Evolutionary conservation across 164 flowering plant species (phyloP).

Genomic region (Nymphaea colorata): DNA sequence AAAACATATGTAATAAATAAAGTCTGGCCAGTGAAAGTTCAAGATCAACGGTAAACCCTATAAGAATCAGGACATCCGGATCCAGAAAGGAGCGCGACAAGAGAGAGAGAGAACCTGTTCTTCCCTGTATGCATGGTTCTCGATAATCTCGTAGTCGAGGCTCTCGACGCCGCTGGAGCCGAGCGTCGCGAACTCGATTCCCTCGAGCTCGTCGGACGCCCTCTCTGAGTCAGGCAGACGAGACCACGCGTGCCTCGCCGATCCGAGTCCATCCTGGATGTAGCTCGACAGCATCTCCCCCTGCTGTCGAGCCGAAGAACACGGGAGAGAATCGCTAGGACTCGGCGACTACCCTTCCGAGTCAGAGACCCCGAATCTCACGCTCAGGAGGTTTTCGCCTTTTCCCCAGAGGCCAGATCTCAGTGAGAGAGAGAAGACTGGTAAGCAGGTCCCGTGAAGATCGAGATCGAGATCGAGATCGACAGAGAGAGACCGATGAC

Average conservation of each 20-base stretch:
- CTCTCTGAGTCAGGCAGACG: slow-evolving; percentile 64
- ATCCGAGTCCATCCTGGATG: slow-evolving; percentile 66
- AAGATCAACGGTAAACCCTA: background rate
- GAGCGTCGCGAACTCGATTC: slow-evolving; percentile 17
- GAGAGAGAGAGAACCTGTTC: slow-evolving; percentile 50
- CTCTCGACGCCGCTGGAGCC: slow-evolving; percentile 44
- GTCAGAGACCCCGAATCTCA: too few relatives aligned
- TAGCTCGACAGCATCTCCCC: slow-evolving; percentile 45
- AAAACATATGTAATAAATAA: background rate
- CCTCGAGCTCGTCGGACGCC: slow-evolving; percentile 25
- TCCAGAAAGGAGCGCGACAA: background rate
- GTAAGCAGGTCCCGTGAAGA: too few relatives aligned
- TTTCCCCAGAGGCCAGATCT: too few relatives aligned
- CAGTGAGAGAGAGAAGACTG: too few relatives aligned
- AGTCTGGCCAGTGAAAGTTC: background rate
- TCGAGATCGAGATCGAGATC: too few relatives aligned
- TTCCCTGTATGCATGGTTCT: slow-evolving; percentile 78
- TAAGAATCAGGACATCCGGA: too few relatives aligned
- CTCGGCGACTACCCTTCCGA: too few relatives aligned
- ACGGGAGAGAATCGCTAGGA: too few relatives aligned
- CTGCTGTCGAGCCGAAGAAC: background rate
- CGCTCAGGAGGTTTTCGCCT: too few relatives aligned
- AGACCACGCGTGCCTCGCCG: slow-evolving; percentile 78
- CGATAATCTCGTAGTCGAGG: slow-evolving; percentile 92
- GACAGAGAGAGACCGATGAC: too few relatives aligned